These are phyloP conservation scores for Geoglossum cookeanum DNA, from an alignment of 2,329 filamentous ascomycete genomes.

Conservation along the genomic window DNA sequence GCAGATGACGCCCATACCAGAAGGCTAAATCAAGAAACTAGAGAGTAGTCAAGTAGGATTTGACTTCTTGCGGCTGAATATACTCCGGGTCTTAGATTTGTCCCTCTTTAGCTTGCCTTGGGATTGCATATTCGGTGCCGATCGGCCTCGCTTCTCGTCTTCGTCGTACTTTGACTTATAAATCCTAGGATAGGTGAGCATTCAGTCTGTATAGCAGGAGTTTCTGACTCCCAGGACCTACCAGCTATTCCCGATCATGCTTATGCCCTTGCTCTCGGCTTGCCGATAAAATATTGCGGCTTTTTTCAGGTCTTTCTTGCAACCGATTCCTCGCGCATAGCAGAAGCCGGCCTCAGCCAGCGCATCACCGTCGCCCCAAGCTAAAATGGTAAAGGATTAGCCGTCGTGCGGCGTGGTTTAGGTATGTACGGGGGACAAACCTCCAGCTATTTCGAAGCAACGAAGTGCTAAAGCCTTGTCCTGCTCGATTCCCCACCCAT, in stretches of 20 bases:
- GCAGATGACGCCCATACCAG: neutral
- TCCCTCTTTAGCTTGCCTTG: conserved; percentile 46
- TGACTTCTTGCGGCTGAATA: conserved; percentile 42
- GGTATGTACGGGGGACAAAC: conserved; percentile 26
- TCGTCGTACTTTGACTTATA: conserved; percentile 88
- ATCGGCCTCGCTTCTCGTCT: conserved; percentile 18
- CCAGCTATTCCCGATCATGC: conserved; percentile 97
- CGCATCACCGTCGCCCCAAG: conserved; percentile 89
- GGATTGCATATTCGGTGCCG: conserved; percentile 16
- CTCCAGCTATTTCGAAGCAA: conserved; percentile 91
- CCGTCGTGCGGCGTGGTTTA: neutral
- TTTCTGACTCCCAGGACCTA: conserved; percentile 30
- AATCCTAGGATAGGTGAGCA: conserved; percentile 41
- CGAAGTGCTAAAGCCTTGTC: conserved; percentile 73
- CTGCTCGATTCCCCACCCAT: conserved; percentile 92
- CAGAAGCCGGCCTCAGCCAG: conserved; percentile 90
- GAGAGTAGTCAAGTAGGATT: neutral
- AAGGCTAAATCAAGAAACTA: neutral
- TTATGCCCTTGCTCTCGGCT: conserved; percentile 85
- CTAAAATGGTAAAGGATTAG: conserved; percentile 22
- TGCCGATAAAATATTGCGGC: conserved; percentile 77
- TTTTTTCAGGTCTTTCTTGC: conserved; percentile 91
- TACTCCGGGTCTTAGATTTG: conserved; percentile 55
- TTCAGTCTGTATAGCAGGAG: neutral
- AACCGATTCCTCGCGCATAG: conserved; percentile 82